These are phyloP conservation scores for Candida easanensis DNA, from an alignment of 805 yeast species.

Conservation along the genomic window DNA sequence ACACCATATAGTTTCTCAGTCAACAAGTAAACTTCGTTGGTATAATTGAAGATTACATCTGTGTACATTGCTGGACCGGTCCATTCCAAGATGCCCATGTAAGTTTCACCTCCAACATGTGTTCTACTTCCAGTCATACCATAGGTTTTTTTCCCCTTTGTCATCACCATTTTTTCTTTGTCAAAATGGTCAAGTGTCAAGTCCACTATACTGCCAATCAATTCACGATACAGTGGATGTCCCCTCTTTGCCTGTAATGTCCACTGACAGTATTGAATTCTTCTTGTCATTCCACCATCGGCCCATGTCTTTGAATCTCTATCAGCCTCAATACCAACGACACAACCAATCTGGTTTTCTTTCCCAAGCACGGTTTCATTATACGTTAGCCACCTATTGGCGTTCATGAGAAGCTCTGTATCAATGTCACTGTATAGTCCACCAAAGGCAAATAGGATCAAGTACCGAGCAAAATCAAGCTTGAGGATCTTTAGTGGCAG, in stretches of 20 bases:
- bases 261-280: slow-evolving; percentile 62
- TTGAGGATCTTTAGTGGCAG: slow-evolving; percentile 79
- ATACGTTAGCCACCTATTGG: slow-evolving; percentile 54
- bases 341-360: slow-evolving; percentile 45
- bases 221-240: slow-evolving; percentile 54
- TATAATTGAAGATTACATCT: slow-evolving; percentile 40
- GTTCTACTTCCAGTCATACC: slow-evolving; percentile 37
- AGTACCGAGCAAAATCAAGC: slow-evolving; percentile 91
- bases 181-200: slow-evolving; percentile 41
- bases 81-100: slow-evolving; percentile 58
- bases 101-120: slow-evolving; percentile 48
- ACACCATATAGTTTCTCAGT: slow-evolving; percentile 3
- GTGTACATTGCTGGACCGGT: slow-evolving; percentile 53
- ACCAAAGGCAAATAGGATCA: slow-evolving; percentile 76
- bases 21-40: slow-evolving; percentile 12
- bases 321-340: slow-evolving; percentile 53
- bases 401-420: slow-evolving; percentile 51
- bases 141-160: slow-evolving; percentile 27
- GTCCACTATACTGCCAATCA: slow-evolving; percentile 53
- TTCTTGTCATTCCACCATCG: slow-evolving; percentile 40
- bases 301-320: slow-evolving; percentile 51
- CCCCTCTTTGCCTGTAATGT: slow-evolving; percentile 58
- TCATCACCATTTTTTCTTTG: slow-evolving; percentile 27
- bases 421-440: slow-evolving; percentile 63
- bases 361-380: slow-evolving; percentile 12